phyloP scores from a whole-genome alignment of 1,284 basidiomycete species.

The Melampsora americana region DNA sequence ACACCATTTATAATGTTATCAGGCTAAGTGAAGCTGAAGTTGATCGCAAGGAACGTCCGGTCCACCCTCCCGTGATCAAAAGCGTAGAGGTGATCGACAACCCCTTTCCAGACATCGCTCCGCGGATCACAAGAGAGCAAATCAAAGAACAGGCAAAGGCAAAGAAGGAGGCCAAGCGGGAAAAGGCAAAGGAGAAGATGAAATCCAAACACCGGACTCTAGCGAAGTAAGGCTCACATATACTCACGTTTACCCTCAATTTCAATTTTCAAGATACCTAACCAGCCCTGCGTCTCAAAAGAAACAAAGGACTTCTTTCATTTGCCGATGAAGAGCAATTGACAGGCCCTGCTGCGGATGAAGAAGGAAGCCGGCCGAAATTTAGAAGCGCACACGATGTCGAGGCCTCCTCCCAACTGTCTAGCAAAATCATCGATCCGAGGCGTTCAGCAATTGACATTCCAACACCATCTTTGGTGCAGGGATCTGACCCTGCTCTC shows the following conservation, averaged over 20 bases:
- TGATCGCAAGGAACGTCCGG: constrained; percentile 72
- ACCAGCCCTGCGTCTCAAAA: constrained; percentile 53
- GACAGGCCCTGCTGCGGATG: constrained; percentile 62
- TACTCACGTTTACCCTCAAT: background rate
- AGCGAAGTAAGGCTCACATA: constrained; percentile 28
- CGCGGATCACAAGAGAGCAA: constrained; percentile 92
- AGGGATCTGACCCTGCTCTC: constrained; percentile 14
- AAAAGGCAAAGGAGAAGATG: constrained; percentile 65
- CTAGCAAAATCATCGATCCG: constrained; percentile 47
- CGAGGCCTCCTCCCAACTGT: constrained; percentile 69
- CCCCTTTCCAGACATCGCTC: constrained; percentile 89
- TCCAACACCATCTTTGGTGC: background rate
- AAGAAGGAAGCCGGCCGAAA: constrained; percentile 56
- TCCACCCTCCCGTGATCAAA: constrained; percentile 87
- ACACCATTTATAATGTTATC: constrained; percentile 56
- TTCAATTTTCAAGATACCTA: background rate
- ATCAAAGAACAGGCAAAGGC: constrained; percentile 76
- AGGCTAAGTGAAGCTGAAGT: constrained; percentile 79
- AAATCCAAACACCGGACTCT: constrained; percentile 40
- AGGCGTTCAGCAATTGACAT: constrained; percentile 46
- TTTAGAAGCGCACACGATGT: constrained; percentile 61
- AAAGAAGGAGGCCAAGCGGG: constrained; percentile 68
- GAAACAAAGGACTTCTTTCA: constrained; percentile 79
- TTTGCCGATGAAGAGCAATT: constrained; percentile 72
- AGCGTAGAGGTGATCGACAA: constrained; percentile 80